Percentiles rank a stretch among this genome's conserved stretches.
phyloP scores from a whole-genome alignment of 139 green algal genomes.

The Micromonas pusilla region DNA sequence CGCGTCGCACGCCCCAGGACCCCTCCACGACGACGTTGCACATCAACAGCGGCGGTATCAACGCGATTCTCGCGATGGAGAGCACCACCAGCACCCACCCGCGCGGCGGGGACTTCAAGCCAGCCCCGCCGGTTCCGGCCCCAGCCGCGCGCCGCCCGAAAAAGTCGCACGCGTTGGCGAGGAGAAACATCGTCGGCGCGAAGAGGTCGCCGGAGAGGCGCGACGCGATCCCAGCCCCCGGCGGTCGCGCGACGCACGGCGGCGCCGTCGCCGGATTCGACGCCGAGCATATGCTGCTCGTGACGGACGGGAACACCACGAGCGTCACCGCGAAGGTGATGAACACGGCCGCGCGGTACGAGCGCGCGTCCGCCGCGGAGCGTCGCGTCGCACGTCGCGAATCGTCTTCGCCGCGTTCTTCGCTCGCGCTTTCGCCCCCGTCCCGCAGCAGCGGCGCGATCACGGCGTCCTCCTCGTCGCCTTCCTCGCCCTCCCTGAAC shows the following conservation, averaged over 20 bases:
- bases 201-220: not conserved
- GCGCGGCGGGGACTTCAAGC: too few species aligned
- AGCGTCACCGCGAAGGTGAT: constrained; percentile 19
- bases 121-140: too few species aligned
- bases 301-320: constrained; percentile 10
- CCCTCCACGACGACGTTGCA: constrained; percentile 5
- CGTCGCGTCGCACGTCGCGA: not conserved
- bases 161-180: constrained; percentile 23
- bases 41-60: not conserved
- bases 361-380: not conserved
- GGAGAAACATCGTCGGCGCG: constrained; percentile 8
- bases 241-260: not conserved
- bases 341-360: not conserved
- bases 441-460: too few species aligned
- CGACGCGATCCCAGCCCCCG: not conserved
- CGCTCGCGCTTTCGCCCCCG: not conserved
- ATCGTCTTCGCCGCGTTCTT: not conserved
- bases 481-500: too few species aligned
- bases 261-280: not conserved
- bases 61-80: not conserved
- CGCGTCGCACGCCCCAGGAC: not conserved
- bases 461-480: too few species aligned
- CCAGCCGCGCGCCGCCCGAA: not conserved
- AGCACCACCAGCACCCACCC: too few species aligned
- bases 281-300: not conserved